These are phyloP conservation scores for Ottelia alismoides DNA, from an alignment of 106 monocot species.

Conservation along the genomic window DNA sequence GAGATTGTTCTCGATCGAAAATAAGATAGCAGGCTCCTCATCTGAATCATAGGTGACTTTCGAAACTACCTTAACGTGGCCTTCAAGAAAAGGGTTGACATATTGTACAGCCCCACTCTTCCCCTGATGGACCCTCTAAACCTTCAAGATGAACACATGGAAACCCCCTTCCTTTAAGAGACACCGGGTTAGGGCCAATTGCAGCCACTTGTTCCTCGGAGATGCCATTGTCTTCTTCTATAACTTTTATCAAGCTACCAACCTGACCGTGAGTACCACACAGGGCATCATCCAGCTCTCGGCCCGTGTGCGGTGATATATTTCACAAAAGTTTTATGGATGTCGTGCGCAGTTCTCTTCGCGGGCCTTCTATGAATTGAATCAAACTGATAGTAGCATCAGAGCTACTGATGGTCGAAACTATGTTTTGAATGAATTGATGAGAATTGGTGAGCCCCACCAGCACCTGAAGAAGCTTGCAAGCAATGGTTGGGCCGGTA, in stretches of 20 bases:
- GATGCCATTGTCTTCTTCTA: constrained; percentile 50
- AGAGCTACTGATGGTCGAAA: constrained; percentile 74
- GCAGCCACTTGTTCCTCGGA: constrained; percentile 91
- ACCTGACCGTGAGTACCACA: constrained; percentile 48
- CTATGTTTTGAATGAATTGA: constrained; percentile 41
- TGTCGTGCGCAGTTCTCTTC: too few relatives aligned
- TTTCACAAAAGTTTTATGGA: too few relatives aligned
- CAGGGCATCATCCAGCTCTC: too few relatives aligned
- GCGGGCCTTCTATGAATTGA: too few relatives aligned
- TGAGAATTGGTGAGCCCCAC: constrained; percentile 68
- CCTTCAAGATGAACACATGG: constrained; percentile 36
- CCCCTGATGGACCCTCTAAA: constrained; percentile 40
- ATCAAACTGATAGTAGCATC: constrained; percentile 80
- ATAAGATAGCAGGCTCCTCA: constrained; percentile 25
- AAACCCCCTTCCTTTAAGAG: constrained; percentile 70
- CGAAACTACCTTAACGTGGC: constrained; percentile 53
- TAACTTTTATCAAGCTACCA: constrained; percentile 39
- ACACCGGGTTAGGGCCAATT: constrained; percentile 43
- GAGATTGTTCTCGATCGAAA: constrained; percentile 56
- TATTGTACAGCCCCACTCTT: constrained; percentile 46
- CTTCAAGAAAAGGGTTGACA: constrained; percentile 53
- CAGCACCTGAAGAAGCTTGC: constrained; percentile 83
- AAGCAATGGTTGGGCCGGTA: constrained; percentile 85
- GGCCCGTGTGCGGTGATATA: too few relatives aligned
- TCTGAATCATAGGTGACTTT: constrained; percentile 59